These are phyloP conservation scores for Hypoxylon perforatum DNA, from an alignment of 495 filamentous ascomycete species.

Conservation along the genomic window DNA sequence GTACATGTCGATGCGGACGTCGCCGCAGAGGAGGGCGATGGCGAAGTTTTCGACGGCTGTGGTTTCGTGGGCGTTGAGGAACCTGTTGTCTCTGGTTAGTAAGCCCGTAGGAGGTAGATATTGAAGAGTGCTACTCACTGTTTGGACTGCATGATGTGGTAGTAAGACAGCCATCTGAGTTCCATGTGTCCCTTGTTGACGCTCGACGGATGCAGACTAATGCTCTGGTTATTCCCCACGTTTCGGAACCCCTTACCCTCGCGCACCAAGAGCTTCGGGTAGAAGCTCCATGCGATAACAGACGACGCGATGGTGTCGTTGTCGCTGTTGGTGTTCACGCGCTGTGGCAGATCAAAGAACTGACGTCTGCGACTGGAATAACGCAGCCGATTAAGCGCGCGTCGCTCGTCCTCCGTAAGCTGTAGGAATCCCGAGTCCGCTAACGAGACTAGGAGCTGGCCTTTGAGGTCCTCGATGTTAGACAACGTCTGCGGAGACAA, in stretches of 20 bases:
- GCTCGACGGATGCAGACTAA: conserved; percentile 84
- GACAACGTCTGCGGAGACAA: conserved; percentile 82
- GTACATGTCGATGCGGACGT: conserved; percentile 86
- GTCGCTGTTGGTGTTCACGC: conserved; percentile 75
- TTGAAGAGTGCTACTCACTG: conserved; percentile 57
- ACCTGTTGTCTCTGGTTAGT: conserved; percentile 48
- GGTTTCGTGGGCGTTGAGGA: conserved; percentile 91
- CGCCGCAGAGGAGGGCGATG: conserved; percentile 85
- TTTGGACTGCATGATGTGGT: conserved; percentile 95
- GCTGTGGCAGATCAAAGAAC: conserved; percentile 82
- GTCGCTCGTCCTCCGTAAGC: conserved; percentile 75
- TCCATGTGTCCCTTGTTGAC: conserved; percentile 79
- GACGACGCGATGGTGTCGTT: conserved; percentile 82
- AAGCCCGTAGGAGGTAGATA: not conserved
- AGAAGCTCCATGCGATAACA: conserved; percentile 91
- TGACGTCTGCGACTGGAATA: conserved; percentile 65
- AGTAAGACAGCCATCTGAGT: conserved; percentile 87
- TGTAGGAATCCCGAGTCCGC: conserved; percentile 83
- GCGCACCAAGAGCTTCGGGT: conserved; percentile 87
- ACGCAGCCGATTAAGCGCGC: conserved; percentile 67
- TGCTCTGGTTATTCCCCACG: conserved; percentile 86
- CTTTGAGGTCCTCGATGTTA: conserved; percentile 94
- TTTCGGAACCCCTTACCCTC: conserved; percentile 94
- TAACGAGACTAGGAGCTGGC: conserved; percentile 83
- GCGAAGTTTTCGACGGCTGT: conserved; percentile 83